Percentiles rank a stretch among this genome's conserved stretches.
Evolutionary conservation across 345 rosid species (phyloP).

Genomic region (Lepidium africanum): DNA sequence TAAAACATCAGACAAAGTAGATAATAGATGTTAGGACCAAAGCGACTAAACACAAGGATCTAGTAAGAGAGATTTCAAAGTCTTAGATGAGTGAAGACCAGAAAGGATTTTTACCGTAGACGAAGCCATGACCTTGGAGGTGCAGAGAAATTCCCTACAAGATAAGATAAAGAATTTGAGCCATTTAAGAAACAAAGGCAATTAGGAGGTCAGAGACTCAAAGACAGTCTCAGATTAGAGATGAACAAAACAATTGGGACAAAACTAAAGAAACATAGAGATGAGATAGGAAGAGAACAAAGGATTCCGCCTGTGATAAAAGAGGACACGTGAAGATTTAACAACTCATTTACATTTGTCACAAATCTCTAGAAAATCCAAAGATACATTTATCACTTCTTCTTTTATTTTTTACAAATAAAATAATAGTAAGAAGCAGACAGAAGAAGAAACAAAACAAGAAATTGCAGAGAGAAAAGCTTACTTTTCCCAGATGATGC

Average conservation of each 20-base stretch:
- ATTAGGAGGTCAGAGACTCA: background rate
- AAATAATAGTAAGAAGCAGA: background rate
- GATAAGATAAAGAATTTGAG: background rate
- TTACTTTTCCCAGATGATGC: slow-evolving; percentile 14
- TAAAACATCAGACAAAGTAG: slow-evolving; percentile 3
- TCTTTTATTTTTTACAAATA: background rate
- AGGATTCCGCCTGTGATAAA: slow-evolving; percentile 5
- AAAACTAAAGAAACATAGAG: slow-evolving; percentile 1
- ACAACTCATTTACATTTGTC: slow-evolving; percentile 11
- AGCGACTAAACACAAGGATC: slow-evolving; percentile 11
- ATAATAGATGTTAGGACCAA: background rate
- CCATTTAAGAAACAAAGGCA: background rate
- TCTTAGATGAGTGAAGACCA: background rate
- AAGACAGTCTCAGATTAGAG: background rate
- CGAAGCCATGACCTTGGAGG: slow-evolving; percentile 16
- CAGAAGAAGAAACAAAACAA: slow-evolving; percentile 5
- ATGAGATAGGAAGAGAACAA: slow-evolving; percentile 18
- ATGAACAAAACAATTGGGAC: background rate
- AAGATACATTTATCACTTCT: background rate
- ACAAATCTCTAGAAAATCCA: slow-evolving; percentile 11
- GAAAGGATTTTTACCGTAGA: slow-evolving; percentile 18
- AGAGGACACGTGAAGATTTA: slow-evolving; percentile 26
- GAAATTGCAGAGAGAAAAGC: background rate
- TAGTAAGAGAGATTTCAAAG: background rate
- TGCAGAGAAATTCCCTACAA: background rate